Evolutionary conservation across 1,284 basidiomycete genomes (phyloP), one percentile per base, ranked within the genome.

Genomic region (Ustilago xerochloae): DNA sequence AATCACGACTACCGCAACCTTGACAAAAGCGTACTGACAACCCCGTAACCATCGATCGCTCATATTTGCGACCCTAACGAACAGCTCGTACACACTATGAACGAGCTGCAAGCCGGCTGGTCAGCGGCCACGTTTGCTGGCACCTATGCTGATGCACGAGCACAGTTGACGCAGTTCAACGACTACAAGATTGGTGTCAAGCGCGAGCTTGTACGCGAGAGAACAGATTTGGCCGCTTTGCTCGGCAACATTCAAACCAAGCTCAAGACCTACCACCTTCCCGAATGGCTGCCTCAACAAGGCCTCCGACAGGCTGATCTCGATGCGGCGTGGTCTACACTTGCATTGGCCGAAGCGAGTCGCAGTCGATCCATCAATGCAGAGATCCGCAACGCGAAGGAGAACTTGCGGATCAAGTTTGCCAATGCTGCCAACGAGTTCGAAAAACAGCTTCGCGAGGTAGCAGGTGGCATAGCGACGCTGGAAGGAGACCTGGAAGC

Each of bases 241-340:
- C 92, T 97, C 76, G 91, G 92, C 5, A 97, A 97, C 81, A 91
- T 99, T 35, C 93, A 95, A 84, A 97, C 94, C 1, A 97, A 98
- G 85, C 86, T 99, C 69, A 90, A 89, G 83, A 98, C 95, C 15
- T 98, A 98, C 86, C 90, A 91, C 12, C 67, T 82, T n/a, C 72
- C 78, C 26, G 74, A 77, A 41, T 82, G 79, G 79, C 12, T 66
- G 9, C 80, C 80, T 9, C 54, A 65, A 12, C 50, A 26, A n/a
- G 79, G 80, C 4, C 65, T 82, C 8, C 22, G 67, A 12, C 75
- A 78, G 56, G 51, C 89, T 87, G 92, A 97, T 83, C 85, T 98
- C 38, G 94, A 95, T 62, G 84, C 86, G 39, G 89, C 89, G 2
- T 98, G 96, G 96, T 88, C 89, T 47, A 86, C 84, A 12, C 87